Base-by-base conservation (phyloP, 768 basidiomycete genomes). In the Russula sp. region DNA sequence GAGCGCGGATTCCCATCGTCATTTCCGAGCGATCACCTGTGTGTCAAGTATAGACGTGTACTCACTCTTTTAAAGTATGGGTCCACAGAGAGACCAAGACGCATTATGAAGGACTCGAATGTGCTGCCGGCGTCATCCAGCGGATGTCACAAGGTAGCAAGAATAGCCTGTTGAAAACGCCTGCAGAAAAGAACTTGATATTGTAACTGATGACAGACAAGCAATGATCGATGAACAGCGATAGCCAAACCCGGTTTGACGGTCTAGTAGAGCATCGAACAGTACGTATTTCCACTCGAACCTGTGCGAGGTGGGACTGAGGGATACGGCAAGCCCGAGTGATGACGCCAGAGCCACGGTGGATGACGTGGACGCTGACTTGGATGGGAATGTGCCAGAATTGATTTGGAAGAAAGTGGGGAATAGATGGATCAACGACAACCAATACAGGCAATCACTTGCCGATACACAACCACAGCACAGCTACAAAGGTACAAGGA, bases 31-130 rank as follows among this genome's bases (percentile, higher is more conserved):
- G n/a, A n/a, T n/a, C n/a, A n/a, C n/a, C n/a, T n/a, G n/a, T n/a
- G n/a, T n/a, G n/a, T n/a, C n/a, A n/a, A n/a, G n/a, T n/a, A n/a
- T n/a, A n/a, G n/a, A n/a, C n/a, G n/a, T n/a, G n/a, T n/a, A n/a
- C n/a, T n/a, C n/a, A n/a, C n/a, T n/a, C n/a, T 71, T 8, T 73
- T 73, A 39, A 72, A 66, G 34, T 46, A 56, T 5, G 55, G 55
- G 5, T 56, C 55, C n/a, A 46, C 55, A 18, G 55, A 43, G 20
- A 56, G 55, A 25, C 34, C 22, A 34, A 56, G 4, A 46, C 43
- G 55, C 55, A 56, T 46, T 34, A 46, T 56, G 29, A 46, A 56
- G 11, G 42, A 45, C 16, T 45, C 55, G 55, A 25, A 14, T 11
- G 38, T 7, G 38, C 5, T 16, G 7, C 29, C 38, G 53, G 32